phyloP scores from a whole-genome alignment of 257 asterid species.

The Knoxia roxburghii region DNA sequence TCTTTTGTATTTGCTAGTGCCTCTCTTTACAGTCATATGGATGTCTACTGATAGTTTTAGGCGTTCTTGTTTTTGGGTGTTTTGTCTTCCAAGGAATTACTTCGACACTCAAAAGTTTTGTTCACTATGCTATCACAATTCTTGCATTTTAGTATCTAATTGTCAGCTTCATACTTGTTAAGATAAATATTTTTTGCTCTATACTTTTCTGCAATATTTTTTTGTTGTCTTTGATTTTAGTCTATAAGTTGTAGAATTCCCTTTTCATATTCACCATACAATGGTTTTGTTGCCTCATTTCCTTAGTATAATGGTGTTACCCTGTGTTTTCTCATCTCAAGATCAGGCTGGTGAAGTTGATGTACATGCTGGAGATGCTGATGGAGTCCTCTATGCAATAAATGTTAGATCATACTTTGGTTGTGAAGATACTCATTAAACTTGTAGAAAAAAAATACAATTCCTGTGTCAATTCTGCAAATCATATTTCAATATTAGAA shows the following conservation, averaged over 20 bases:
- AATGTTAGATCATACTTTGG: constrained; percentile 41
- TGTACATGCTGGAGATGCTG: constrained; percentile 66
- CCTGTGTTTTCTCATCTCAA: constrained; percentile 39
- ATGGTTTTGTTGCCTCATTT: neutral
- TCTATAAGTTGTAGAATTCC: neutral
- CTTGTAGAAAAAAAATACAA: neutral
- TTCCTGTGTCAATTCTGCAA: neutral
- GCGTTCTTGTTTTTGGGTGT: constrained; percentile 2
- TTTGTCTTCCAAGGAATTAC: constrained; percentile 44
- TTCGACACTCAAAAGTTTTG: constrained; percentile 52
- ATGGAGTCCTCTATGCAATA: constrained; percentile 54
- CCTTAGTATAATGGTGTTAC: neutral
- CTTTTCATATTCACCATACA: neutral
- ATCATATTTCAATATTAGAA: neutral
- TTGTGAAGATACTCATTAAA: no score
- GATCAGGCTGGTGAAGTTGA: constrained; percentile 57
- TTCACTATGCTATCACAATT: constrained; percentile 53
- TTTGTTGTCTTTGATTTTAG: neutral
- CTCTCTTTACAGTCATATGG: constrained; percentile 1
- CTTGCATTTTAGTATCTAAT: constrained; percentile 64
- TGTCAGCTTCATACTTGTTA: constrained; percentile 60
- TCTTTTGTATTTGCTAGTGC: neutral
- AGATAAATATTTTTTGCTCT: constrained; percentile 41
- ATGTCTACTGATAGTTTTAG: neutral
- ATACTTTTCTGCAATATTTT: no score